A percentile compares a stretch with the other conserved stretches of the same genome.
Evolutionary conservation across 768 basidiomycete species (phyloP).

Genomic region (Termitomyces sp.): DNA sequence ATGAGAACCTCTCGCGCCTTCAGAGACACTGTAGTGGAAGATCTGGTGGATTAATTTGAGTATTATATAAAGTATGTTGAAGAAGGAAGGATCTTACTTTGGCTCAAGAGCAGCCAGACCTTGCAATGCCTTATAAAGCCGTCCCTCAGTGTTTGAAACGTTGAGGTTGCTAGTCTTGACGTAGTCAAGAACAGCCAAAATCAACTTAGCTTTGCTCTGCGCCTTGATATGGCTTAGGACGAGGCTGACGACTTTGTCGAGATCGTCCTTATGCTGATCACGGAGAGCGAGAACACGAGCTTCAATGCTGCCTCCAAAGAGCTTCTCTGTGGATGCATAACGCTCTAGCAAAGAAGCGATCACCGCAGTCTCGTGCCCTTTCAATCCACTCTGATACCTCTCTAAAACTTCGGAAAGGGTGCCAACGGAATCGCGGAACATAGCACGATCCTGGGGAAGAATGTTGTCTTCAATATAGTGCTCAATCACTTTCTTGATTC

Average conservation of each 20-base stretch:
- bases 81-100: slow-evolving; percentile 51
- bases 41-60: slow-evolving; percentile 41
- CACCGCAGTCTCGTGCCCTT: slow-evolving; percentile 79
- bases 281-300: slow-evolving; percentile 86
- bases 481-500: slow-evolving; percentile 84
- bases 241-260: slow-evolving; percentile 82
- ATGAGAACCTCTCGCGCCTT: slow-evolving; percentile 98
- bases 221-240: slow-evolving; percentile 97
- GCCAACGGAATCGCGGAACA: slow-evolving; percentile 72
- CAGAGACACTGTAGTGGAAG: slow-evolving; percentile 87
- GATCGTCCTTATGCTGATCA: slow-evolving; percentile 89
- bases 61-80: neutral
- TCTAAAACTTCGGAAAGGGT: slow-evolving; percentile 76
- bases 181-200: slow-evolving; percentile 84
- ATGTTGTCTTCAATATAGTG: slow-evolving; percentile 81
- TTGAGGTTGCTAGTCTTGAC: slow-evolving; percentile 80
- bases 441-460: slow-evolving; percentile 73
- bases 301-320: slow-evolving; percentile 95
- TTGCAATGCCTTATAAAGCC: slow-evolving; percentile 74
- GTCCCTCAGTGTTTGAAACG: slow-evolving; percentile 72
- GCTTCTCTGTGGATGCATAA: slow-evolving; percentile 84
- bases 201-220: slow-evolving; percentile 85
- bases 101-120: slow-evolving; percentile 86
- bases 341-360: slow-evolving; percentile 75
- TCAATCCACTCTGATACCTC: slow-evolving; percentile 78